A percentile compares a stretch with the other conserved stretches of the same genome.
Evolutionary conservation across 768 basidiomycete species (phyloP).

Genomic region (Calvatia gigantea): DNA sequence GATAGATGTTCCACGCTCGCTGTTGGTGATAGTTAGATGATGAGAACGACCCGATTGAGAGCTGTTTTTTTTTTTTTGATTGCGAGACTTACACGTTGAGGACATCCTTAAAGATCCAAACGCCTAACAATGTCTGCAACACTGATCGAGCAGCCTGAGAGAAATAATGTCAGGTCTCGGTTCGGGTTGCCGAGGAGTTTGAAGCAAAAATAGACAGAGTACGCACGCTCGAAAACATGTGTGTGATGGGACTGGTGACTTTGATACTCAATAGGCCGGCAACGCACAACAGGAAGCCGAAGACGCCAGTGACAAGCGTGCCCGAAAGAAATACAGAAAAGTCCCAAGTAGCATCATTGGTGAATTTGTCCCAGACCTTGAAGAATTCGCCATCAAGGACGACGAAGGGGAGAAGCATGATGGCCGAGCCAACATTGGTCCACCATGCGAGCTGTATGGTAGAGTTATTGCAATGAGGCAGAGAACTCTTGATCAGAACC

Average conservation of each 20-base stretch:
- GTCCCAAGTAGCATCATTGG: slow-evolving; percentile 39
- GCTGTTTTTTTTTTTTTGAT: neutral
- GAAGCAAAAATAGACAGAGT: slow-evolving; percentile 3
- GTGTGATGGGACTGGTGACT: slow-evolving; percentile 78
- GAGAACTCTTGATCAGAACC: slow-evolving; percentile 68
- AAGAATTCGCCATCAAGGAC: slow-evolving; percentile 51
- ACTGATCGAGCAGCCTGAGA: slow-evolving; percentile 75
- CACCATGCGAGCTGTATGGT: slow-evolving; percentile 77
- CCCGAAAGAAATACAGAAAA: slow-evolving; percentile 59
- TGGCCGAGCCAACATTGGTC: slow-evolving; percentile 69
- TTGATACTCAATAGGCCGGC: slow-evolving; percentile 80
- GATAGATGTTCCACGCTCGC: slow-evolving; percentile 64
- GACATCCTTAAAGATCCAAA: slow-evolving; percentile 72
- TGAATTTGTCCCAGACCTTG: slow-evolving; percentile 36
- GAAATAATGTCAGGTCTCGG: slow-evolving; percentile 4
- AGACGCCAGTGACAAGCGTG: slow-evolving; percentile 65
- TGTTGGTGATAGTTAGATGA: slow-evolving; percentile 24
- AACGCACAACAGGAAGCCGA: slow-evolving; percentile 78
- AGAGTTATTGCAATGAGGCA: slow-evolving; percentile 65
- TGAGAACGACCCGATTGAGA: neutral
- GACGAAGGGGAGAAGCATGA: slow-evolving; percentile 62
- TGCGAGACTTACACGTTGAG: slow-evolving; percentile 57
- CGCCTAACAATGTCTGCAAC: slow-evolving; percentile 77
- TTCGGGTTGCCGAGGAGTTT: neutral
- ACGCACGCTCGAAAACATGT: slow-evolving; percentile 80